Evolutionary conservation across 2,329 filamentous ascomycete species (phyloP).

Genomic region (Beauveria australis): DNA sequence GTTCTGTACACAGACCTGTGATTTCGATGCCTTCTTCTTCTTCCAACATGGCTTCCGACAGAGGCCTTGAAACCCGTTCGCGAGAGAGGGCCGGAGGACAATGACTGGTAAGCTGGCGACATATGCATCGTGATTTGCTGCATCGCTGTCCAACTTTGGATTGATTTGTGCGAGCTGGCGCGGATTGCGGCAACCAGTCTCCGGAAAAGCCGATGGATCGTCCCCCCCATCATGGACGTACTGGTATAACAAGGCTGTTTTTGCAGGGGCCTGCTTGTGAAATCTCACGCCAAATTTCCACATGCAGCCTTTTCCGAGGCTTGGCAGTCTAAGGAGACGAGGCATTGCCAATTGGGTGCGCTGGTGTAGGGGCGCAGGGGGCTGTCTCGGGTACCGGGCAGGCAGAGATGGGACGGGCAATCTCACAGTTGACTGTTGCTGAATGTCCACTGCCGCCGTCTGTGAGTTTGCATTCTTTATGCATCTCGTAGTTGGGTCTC

Average conservation of each 20-base stretch:
- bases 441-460: background rate
- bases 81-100: too few species aligned
- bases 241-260: background rate
- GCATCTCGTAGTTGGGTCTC: background rate
- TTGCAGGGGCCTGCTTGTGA: background rate
- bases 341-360: background rate
- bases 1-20: background rate
- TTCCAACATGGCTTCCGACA: background rate
- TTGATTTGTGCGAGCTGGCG: too few species aligned
- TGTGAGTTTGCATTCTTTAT: background rate
- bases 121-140: too few species aligned
- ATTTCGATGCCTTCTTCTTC: background rate
- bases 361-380: background rate
- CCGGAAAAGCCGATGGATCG: too few species aligned
- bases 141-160: too few species aligned
- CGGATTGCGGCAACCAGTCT: too few species aligned
- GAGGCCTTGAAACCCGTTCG: too few species aligned
- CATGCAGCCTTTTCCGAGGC: background rate
- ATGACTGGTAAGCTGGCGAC: too few species aligned
- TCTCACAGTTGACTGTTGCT: too few species aligned
- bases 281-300: background rate
- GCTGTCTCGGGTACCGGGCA: background rate
- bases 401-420: background rate
- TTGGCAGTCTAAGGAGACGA: background rate
- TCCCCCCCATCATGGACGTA: too few species aligned